Conservation (phyloP, 768 basidiomycete species). For the Termitomyces sp. region DNA sequence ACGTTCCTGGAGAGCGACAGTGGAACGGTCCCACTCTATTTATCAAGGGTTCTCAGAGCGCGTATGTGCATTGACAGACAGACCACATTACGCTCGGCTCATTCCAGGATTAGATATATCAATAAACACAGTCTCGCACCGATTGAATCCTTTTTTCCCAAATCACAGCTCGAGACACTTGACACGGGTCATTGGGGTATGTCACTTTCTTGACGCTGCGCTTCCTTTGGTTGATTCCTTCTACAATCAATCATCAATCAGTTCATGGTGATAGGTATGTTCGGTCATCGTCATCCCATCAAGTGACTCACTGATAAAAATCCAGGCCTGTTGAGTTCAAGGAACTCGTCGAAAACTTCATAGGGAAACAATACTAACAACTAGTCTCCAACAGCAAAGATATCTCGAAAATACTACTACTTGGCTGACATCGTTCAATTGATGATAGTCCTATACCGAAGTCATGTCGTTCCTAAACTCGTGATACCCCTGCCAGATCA, state of each 20-base stretch:
- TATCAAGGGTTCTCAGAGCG: slow-evolving; percentile 73
- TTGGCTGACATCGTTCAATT: not conserved
- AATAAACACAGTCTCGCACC: slow-evolving; percentile 62
- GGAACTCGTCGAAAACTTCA: slow-evolving; percentile 22
- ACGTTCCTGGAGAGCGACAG: slow-evolving; percentile 42
- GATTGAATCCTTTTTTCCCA: slow-evolving; percentile 66
- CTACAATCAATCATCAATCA: slow-evolving; percentile 16
- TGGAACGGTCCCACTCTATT: slow-evolving; percentile 60
- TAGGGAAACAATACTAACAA: slow-evolving; percentile 2
- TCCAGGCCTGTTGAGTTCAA: slow-evolving; percentile 44
- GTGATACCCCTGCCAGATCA: not conserved
- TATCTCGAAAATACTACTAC: not conserved
- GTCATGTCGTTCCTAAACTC: not conserved
- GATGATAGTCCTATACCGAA: not conserved
- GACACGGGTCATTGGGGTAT: slow-evolving; percentile 82
- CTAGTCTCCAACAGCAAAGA: not conserved
- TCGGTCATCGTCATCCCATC: not conserved
- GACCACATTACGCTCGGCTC: not conserved
- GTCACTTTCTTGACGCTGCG: slow-evolving; percentile 15
- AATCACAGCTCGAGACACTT: slow-evolving; percentile 52
- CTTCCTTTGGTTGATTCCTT: not conserved
- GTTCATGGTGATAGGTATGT: slow-evolving; percentile 67
- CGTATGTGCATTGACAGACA: slow-evolving; percentile 30
- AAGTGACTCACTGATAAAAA: not conserved
- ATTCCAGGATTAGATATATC: slow-evolving; percentile 48